Percentiles rank a stretch among this genome's conserved stretches.
Evolutionary conservation across 2,329 filamentous ascomycete species (phyloP).

Genomic region (Microcera coccophila): DNA sequence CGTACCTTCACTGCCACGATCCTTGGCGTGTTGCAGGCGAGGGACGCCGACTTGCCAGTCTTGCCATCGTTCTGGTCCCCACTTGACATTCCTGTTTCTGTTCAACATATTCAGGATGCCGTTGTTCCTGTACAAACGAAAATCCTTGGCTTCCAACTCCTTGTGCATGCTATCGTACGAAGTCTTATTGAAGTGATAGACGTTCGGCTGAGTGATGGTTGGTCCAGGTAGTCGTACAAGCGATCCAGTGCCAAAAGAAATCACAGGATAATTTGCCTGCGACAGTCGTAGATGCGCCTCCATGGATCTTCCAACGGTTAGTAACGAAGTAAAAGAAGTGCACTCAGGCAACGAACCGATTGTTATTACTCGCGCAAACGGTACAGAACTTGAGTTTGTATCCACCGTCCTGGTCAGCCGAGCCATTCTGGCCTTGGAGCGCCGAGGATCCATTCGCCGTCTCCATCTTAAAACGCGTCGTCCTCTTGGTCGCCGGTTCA

Average conservation of each 20-base stretch:
- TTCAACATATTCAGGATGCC: slow-evolving; percentile 95
- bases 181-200: slow-evolving; percentile 96
- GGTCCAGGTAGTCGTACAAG: slow-evolving; percentile 90
- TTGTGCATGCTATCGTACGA: slow-evolving; percentile 94
- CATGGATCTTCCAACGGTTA: slow-evolving; percentile 54
- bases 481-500: no score
- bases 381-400: slow-evolving; percentile 97
- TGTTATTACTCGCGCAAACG: slow-evolving; percentile 98
- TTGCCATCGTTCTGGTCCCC: slow-evolving; percentile 94
- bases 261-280: slow-evolving; percentile 83
- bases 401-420: slow-evolving; percentile 50
- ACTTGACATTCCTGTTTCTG: slow-evolving; percentile 87
- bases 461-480: slow-evolving; percentile 36
- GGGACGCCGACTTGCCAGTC: slow-evolving; percentile 91
- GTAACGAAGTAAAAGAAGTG: not conserved
- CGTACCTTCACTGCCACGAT: slow-evolving; percentile 74
- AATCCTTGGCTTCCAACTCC: slow-evolving; percentile 82
- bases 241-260: slow-evolving; percentile 95
- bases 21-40: slow-evolving; percentile 67
- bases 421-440: slow-evolving; percentile 38
- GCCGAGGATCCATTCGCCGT: slow-evolving; percentile 37
- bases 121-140: slow-evolving; percentile 82
- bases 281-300: slow-evolving; percentile 95
- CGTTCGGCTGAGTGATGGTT: slow-evolving; percentile 87
- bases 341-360: slow-evolving; percentile 60